These are phyloP conservation scores for Nakataea oryzae DNA, from an alignment of 2,329 filamentous ascomycete genomes.

Conservation along the genomic window DNA sequence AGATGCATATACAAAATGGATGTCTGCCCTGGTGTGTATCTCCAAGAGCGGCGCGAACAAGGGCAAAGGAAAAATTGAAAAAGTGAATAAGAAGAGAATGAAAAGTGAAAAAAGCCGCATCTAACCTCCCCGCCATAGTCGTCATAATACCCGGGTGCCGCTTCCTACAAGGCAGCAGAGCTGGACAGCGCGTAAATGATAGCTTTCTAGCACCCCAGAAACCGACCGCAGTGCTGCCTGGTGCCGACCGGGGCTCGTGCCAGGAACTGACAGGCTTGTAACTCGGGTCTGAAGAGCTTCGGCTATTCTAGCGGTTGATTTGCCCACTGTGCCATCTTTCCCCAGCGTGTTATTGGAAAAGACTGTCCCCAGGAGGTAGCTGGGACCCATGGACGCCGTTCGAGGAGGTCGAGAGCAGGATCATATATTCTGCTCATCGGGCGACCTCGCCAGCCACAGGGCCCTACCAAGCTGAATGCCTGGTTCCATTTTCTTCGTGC, in stretches of 20 bases:
- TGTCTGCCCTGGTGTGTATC: too few relatives aligned
- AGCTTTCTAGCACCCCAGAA: too few relatives aligned
- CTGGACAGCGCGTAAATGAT: neutral
- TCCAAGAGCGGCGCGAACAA: too few relatives aligned
- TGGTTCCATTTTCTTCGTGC: too few relatives aligned
- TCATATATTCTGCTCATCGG: neutral
- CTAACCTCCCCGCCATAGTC: neutral
- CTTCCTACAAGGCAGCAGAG: neutral
- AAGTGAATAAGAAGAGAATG: neutral
- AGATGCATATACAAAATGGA: neutral
- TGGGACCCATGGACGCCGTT: neutral
- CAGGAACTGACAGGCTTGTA: too few relatives aligned
- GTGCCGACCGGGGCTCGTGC: too few relatives aligned
- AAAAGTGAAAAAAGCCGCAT: neutral
- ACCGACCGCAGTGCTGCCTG: neutral
- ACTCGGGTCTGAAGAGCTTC: too few relatives aligned
- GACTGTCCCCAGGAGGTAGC: neutral
- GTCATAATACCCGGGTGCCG: too few relatives aligned
- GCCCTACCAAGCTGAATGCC: too few relatives aligned
- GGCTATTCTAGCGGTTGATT: neutral
- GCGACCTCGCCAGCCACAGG: too few relatives aligned
- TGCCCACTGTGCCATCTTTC: neutral
- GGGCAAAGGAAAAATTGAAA: too few relatives aligned
- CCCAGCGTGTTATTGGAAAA: neutral
- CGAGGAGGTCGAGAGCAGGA: too few relatives aligned